A percentile compares a stretch with the other conserved stretches of the same genome.
Evolutionary conservation across 179 eudicot genomes (phyloP).

Genomic region (Pouteria campechiana): DNA sequence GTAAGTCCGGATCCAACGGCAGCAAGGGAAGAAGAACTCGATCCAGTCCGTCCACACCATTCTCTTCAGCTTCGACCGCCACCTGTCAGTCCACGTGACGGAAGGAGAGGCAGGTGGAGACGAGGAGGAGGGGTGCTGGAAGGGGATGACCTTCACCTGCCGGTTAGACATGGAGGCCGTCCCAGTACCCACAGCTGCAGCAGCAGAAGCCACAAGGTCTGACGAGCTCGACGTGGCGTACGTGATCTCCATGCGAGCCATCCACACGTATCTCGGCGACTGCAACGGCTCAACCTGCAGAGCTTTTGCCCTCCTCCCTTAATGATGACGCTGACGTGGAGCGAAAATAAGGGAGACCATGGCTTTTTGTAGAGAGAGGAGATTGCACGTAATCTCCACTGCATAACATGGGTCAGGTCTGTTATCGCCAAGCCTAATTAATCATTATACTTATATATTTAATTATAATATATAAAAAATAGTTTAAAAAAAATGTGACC

Average conservation of each 20-base stretch:
- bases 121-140: constrained; percentile 51
- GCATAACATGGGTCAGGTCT: neutral
- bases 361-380: neutral
- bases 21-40: constrained; percentile 72
- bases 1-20: constrained; percentile 73
- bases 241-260: constrained; percentile 14
- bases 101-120: constrained; percentile 14
- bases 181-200: neutral
- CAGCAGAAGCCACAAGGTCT: constrained; percentile 17
- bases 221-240: constrained; percentile 32
- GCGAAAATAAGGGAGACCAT: neutral
- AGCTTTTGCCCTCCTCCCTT: neutral
- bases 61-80: constrained; percentile 48
- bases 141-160: constrained; percentile 55
- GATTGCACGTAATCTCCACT: neutral
- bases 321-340: neutral
- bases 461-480: neutral
- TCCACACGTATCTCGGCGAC: neutral
- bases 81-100: constrained; percentile 17
- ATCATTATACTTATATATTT: neutral
- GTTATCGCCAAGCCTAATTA: neutral
- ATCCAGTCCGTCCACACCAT: constrained; percentile 75
- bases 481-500: neutral
- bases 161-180: constrained; percentile 22
- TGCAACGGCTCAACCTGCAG: neutral